Percentiles rank a stretch among this genome's conserved stretches.
Evolutionary conservation across 2,329 filamentous ascomycete species (phyloP).

Genomic region (Celoporthe dispersa): DNA sequence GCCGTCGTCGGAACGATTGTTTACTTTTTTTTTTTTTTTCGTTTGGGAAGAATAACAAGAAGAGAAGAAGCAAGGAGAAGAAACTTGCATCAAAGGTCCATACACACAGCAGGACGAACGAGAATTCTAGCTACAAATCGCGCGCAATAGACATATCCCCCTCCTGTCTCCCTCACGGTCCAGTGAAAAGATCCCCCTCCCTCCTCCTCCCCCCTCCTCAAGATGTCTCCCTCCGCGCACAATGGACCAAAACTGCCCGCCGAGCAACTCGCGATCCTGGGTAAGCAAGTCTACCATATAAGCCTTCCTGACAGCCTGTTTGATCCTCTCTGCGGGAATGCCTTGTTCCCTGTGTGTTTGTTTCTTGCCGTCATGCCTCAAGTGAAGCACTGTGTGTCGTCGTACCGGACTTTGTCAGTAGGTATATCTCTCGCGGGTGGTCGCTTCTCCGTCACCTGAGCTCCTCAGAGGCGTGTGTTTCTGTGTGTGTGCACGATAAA

Average conservation of each 20-base stretch:
- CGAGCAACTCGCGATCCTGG: constrained; percentile 77
- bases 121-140: constrained; percentile 21
- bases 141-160: constrained; percentile 25
- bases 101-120: constrained; percentile 18
- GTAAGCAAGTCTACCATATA: constrained; percentile 54
- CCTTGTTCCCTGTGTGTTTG: constrained; percentile 3
- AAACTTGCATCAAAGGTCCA: constrained; percentile 8
- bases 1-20: background rate
- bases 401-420: constrained; percentile 1
- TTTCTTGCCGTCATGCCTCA: constrained; percentile 25
- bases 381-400: constrained; percentile 17
- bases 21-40: background rate
- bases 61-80: background rate
- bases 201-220: constrained; percentile 7
- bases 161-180: constrained; percentile 12
- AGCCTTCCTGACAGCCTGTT: constrained; percentile 11
- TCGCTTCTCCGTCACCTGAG: constrained; percentile 15
- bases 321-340: constrained; percentile 25
- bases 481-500: constrained; percentile 14
- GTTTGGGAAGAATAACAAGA: constrained; percentile 3
- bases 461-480: background rate
- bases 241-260: constrained; percentile 68
- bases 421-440: constrained; percentile 8
- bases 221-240: constrained; percentile 33
- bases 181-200: constrained; percentile 21